Conservation (phyloP, 169 alveolate genomes). For the Perkinsus marinus region DNA sequence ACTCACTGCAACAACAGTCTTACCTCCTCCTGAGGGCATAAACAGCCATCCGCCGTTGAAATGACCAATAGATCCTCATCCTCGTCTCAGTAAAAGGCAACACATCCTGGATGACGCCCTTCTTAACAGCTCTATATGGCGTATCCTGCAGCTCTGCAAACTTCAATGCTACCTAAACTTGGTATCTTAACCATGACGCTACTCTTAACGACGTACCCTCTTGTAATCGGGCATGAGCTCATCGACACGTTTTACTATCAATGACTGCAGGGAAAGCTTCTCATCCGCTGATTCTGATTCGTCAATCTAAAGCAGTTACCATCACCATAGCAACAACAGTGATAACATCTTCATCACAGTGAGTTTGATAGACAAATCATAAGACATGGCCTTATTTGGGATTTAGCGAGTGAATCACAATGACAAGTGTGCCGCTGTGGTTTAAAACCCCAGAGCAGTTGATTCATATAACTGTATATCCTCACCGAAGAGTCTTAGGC, state of each 20-base stretch:
- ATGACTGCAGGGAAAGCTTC: background rate
- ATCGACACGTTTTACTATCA: background rate
- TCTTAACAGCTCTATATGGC: background rate
- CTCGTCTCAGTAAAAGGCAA: background rate
- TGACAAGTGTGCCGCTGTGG: too few species aligned
- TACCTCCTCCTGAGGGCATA: background rate
- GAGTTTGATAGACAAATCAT: too few species aligned
- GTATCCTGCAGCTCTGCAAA: background rate
- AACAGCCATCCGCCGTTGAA: background rate
- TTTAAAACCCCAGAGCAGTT: too few species aligned
- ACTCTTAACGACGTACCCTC: background rate
- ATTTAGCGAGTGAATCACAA: too few species aligned
- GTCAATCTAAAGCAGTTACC: background rate
- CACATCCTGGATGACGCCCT: background rate
- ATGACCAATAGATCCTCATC: background rate
- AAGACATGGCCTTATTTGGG: too few species aligned
- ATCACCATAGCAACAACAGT: too few species aligned
- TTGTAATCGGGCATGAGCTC: background rate
- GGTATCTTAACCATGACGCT: background rate
- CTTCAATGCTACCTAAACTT: background rate
- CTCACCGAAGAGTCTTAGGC: too few species aligned
- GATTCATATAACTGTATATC: too few species aligned
- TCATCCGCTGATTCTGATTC: background rate
- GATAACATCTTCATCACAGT: too few species aligned
- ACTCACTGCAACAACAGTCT: too few species aligned